Evolutionary conservation across 2,329 filamentous ascomycete species (phyloP).

Genomic region (Ampelomyces quisqualis): DNA sequence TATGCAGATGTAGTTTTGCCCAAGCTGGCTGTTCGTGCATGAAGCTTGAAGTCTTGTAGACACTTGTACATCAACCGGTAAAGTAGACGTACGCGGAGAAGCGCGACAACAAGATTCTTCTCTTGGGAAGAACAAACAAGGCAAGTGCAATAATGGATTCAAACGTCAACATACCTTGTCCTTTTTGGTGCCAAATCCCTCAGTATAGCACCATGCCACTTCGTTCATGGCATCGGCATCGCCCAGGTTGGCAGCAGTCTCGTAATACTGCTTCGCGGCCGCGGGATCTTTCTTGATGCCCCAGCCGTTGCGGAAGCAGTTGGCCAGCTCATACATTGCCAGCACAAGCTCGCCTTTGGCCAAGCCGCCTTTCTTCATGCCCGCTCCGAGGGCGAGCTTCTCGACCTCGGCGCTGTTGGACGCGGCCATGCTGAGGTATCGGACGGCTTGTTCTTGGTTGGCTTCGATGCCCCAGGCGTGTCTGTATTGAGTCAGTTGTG

Average conservation of each 20-base stretch:
- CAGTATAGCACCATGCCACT: slow-evolving; percentile 89
- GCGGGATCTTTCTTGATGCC: slow-evolving; percentile 82
- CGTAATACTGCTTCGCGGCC: slow-evolving; percentile 89
- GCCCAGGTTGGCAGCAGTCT: slow-evolving; percentile 93
- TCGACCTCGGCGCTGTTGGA: slow-evolving; percentile 88
- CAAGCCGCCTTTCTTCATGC: slow-evolving; percentile 87
- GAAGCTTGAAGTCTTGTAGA: slow-evolving; percentile 14
- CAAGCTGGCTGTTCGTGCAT: slow-evolving; percentile 31
- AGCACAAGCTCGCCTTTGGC: slow-evolving; percentile 96
- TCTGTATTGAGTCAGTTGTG: slow-evolving; percentile 50
- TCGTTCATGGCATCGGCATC: slow-evolving; percentile 99
- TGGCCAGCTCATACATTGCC: slow-evolving; percentile 92
- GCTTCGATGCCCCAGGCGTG: slow-evolving; percentile 89
- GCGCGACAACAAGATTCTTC: not conserved
- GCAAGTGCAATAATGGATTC: too few relatives aligned
- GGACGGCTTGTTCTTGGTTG: slow-evolving; percentile 71
- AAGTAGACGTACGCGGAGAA: slow-evolving; percentile 11
- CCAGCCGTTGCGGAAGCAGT: slow-evolving; percentile 93
- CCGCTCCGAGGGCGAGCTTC: slow-evolving; percentile 77
- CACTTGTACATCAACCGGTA: slow-evolving; percentile 28
- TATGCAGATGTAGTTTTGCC: slow-evolving; percentile 1
- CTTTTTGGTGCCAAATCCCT: slow-evolving; percentile 97
- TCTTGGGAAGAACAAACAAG: not conserved
- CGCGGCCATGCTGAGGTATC: slow-evolving; percentile 83
- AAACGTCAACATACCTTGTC: slow-evolving; percentile 85